Conservation (phyloP, 1,284 basidiomycete species). For the Phlebopus sp. region DNA sequence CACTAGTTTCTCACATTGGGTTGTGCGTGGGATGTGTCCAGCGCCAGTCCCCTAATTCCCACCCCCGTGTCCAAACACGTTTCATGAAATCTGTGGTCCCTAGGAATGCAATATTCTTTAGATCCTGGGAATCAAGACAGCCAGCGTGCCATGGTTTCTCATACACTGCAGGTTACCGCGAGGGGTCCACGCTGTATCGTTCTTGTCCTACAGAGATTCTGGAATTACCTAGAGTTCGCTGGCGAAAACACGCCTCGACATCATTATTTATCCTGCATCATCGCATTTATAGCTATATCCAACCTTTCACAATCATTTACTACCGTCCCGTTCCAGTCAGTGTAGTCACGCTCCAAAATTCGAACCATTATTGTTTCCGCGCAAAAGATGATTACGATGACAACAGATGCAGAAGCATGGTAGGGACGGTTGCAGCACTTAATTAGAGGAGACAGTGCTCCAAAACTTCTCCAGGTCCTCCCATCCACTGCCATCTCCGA, state of each 20-base stretch:
- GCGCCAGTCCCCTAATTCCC: conserved; percentile 1
- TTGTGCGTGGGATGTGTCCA: conserved; percentile 8
- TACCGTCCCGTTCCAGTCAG: neutral
- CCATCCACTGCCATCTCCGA: conserved; percentile 82
- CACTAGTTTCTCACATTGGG: conserved; percentile 7
- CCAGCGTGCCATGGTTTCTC: conserved; percentile 7
- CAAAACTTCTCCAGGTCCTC: conserved; percentile 61
- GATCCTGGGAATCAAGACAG: conserved; percentile 5
- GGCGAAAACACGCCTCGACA: neutral
- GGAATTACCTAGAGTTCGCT: conserved; percentile 8
- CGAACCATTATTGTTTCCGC: neutral
- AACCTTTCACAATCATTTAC: neutral
- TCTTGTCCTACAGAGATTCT: neutral
- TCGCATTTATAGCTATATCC: neutral
- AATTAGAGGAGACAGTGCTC: conserved; percentile 40
- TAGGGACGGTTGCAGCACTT: conserved; percentile 1
- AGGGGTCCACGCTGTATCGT: conserved; percentile 4
- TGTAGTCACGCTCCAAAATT: neutral
- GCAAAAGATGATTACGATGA: conserved; percentile 1
- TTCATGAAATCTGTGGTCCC: conserved; percentile 4
- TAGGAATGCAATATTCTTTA: conserved; percentile 1
- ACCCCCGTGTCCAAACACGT: conserved; percentile 6
- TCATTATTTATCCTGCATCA: conserved; percentile 12
- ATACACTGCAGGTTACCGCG: conserved; percentile 1
- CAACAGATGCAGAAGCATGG: neutral